Evolutionary conservation across 345 rosid genomes (phyloP), one percentile per base, ranked within the genome.

Genomic region (Acer yangbiense): DNA sequence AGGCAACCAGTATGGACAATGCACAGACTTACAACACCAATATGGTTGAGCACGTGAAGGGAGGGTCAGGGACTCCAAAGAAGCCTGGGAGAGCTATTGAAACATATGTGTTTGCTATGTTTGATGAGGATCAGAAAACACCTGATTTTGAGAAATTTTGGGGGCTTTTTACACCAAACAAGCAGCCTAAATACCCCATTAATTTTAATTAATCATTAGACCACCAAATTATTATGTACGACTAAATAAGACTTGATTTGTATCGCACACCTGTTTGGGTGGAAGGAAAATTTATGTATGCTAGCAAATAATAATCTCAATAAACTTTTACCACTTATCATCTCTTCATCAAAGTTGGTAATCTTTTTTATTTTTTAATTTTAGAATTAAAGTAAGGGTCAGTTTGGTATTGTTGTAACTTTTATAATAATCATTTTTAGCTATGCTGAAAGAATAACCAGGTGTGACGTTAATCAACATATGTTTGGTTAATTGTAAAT

Each of bases 41-140:
- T 32, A 68, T 92, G 86, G 81, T 86, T 43, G 83, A 76, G 48
- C 91, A 91, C 39, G 94, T 78, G 25, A 87, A 87, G 82, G 20
- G 27, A 14, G 86, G 90, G 77, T 79, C 80, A 13, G 85, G 90
- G 74, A 82, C 79, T 1, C 90, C 88, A 2, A 90, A 75, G 86
- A 90, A 60, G 74, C 90, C 81, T 9, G 83, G 74, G 60, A 83
- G 52, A 76, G 72, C 94, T 6, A 83, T 88, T 7, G 94, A 90
- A 81, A 89, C 97, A 1, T 92, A 92, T 25, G 76, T 92, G 68
- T 92, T 90, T 57, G 89, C 90, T 13, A 81, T 87, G 90, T 90
- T 83, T 76, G 86, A 92, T 75, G 93, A 92, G 85, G 84, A 80
- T 58, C 11, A 10, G 77, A 92, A 90, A 76, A 63, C 4, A n/a